A percentile compares a stretch with the other conserved stretches of the same genome.
These are phyloP conservation scores for Penicillium polonicum DNA, from an alignment of 2,329 filamentous ascomycete genomes.

Conservation along the genomic window DNA sequence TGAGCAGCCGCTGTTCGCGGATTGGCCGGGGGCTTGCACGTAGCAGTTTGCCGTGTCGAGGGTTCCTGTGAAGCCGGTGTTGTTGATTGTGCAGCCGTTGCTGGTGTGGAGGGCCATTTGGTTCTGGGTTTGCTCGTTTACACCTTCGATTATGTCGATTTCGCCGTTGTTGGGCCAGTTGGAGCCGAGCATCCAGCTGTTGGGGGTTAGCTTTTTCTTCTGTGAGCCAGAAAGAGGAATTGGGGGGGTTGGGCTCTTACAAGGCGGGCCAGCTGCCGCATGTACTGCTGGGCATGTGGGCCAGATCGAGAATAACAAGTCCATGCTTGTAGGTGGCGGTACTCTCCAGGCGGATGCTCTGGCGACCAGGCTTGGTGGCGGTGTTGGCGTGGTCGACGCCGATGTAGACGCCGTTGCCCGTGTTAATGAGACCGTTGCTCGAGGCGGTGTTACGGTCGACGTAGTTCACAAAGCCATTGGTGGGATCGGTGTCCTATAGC, in stretches of 20 bases:
- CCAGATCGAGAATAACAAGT: constrained; percentile 69
- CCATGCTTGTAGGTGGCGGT: constrained; percentile 63
- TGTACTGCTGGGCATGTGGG: constrained; percentile 68
- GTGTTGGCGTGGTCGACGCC: constrained; percentile 65
- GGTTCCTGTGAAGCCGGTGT: constrained; percentile 49
- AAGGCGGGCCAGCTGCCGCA: constrained; percentile 74
- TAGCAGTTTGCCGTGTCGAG: constrained; percentile 59
- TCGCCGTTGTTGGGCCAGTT: constrained; percentile 70
- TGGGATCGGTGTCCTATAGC: constrained; percentile 61
- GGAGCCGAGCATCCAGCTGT: constrained; percentile 58
- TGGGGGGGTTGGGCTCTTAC: constrained; percentile 36
- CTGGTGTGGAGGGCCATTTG: constrained; percentile 68
- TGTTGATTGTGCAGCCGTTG: constrained; percentile 58
- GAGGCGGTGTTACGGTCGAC: constrained; percentile 60
- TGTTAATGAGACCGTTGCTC: constrained; percentile 58
- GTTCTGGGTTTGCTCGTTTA: constrained; percentile 62
- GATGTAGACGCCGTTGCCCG: constrained; percentile 59
- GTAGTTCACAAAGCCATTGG: constrained; percentile 72
- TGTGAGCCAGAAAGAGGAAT: not conserved
- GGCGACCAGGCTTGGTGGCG: constrained; percentile 60
- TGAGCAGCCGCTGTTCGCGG: constrained; percentile 59
- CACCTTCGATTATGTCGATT: constrained; percentile 78
- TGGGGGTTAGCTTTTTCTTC: constrained; percentile 1
- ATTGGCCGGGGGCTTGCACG: constrained; percentile 44
- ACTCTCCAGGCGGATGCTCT: constrained; percentile 69